Evolutionary conservation across 2,329 filamentous ascomycete species (phyloP).

Genomic region (Colletotrichum godetiae): DNA sequence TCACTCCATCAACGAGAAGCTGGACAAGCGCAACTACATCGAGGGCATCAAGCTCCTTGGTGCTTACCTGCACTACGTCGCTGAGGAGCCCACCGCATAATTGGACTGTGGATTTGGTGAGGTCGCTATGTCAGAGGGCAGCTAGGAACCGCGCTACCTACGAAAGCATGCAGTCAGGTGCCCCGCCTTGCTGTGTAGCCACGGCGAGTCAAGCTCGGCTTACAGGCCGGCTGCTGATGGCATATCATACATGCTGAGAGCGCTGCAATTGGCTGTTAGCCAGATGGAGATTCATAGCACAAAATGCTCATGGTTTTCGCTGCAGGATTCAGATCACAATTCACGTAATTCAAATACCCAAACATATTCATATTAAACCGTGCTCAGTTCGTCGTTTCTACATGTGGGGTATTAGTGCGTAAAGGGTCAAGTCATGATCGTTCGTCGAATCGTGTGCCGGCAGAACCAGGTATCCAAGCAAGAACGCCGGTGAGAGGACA

Average conservation of each 20-base stretch:
- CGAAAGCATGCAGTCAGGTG: neutral
- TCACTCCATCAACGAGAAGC: conserved; percentile 98
- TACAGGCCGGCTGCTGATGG: conserved; percentile 6
- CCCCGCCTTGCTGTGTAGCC: neutral
- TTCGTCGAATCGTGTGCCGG: neutral
- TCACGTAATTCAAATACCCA: conserved; percentile 33
- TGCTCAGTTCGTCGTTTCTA: conserved; percentile 10
- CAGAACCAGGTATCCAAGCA: neutral
- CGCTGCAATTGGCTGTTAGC: neutral
- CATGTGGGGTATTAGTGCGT: conserved; percentile 25
- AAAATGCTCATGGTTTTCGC: neutral
- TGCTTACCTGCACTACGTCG: conserved; percentile 95
- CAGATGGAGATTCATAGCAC: neutral
- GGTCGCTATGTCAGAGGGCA: neutral
- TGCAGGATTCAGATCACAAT: neutral
- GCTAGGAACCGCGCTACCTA: neutral
- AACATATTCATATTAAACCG: neutral
- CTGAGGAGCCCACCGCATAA: conserved; percentile 78
- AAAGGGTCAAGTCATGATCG: conserved; percentile 4
- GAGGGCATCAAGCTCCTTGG: conserved; percentile 97
- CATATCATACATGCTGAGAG: neutral
- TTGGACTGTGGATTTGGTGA: neutral
- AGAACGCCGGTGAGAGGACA: conserved; percentile 15
- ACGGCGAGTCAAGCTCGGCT: neutral
- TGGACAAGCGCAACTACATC: conserved; percentile 97